phyloP scores from a whole-genome alignment of 2,329 filamentous ascomycete genomes.

The Ophiostoma sp. region DNA sequence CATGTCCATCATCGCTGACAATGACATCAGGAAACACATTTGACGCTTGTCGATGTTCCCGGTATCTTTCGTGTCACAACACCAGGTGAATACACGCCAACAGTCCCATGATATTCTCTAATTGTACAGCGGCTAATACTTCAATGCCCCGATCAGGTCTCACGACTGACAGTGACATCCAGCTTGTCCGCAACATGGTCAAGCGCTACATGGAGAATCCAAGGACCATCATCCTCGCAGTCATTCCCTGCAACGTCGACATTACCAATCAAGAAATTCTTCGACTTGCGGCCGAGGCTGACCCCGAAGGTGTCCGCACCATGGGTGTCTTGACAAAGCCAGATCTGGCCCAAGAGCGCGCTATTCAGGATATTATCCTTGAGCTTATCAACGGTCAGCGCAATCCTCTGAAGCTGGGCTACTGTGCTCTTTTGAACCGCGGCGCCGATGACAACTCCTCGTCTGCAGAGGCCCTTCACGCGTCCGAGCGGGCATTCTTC shows the following conservation, averaged over 20 bases:
- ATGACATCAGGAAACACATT: slow-evolving; percentile 49
- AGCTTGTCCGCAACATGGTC: slow-evolving; percentile 50
- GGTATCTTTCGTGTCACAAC: slow-evolving; percentile 51
- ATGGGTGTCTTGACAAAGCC: slow-evolving; percentile 60
- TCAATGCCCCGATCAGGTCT: no score
- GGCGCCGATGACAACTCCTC: slow-evolving; percentile 44
- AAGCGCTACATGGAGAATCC: slow-evolving; percentile 47
- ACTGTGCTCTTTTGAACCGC: slow-evolving; percentile 51
- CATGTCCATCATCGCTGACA: no score
- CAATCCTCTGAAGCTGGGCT: slow-evolving; percentile 47
- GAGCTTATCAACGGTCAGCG: slow-evolving; percentile 46
- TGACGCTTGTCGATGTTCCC: slow-evolving; percentile 57
- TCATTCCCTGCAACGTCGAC: slow-evolving; percentile 44
- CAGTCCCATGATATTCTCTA: no score
- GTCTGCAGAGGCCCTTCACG: slow-evolving; percentile 36
- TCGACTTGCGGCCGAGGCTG: slow-evolving; percentile 41
- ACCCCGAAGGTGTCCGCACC: slow-evolving; percentile 45
- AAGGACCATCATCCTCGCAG: slow-evolving; percentile 53
- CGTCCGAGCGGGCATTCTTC: slow-evolving; percentile 44
- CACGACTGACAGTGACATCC: slow-evolving; percentile 48
- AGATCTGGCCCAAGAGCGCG: slow-evolving; percentile 51
- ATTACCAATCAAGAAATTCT: slow-evolving; percentile 44
- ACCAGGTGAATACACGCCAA: no score
- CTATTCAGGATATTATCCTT: slow-evolving; percentile 41
- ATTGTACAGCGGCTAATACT: no score